Base-by-base conservation (phyloP, 2,329 filamentous ascomycete genomes). In the Monosporascus sp. region DNA sequence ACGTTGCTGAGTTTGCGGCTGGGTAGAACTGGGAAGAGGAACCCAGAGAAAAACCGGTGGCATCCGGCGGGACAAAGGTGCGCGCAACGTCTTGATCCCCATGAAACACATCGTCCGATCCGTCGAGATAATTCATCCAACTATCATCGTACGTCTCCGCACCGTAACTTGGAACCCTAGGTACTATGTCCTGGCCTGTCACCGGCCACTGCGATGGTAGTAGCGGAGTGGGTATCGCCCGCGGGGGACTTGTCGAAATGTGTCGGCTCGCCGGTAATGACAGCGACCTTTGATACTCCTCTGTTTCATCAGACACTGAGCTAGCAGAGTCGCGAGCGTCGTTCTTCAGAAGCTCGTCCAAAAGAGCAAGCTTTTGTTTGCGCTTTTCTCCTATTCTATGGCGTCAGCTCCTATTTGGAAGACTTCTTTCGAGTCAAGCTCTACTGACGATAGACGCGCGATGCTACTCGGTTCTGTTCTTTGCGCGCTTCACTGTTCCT, bases 311-410 rank as follows among this genome's bases (percentile, higher is more conserved):
- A 14, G 64, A 67, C 35, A 64, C 58, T 3, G 64, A 65, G 50
- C 65, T 67, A 57, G 62, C 63, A 1, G 64, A 65, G 48, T 67
- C 65, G 31, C 63, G 60, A 41, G 53, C 60, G 50, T 67, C 65
- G 39, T 60, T 54, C 51, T 68, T 67, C 7, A 75, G 59, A 20
- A 75, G 60, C 38, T 72, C 66, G 48, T 73, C 66, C 24, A 75
- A 59, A 1, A 75, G 60, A 9, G 70, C 72, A 37, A 75, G 63
- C 57, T 72, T 75, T 59, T 75, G 71, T 57, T 72, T 75, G 43
- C 72, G 66, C 57, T 74, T 74, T 57, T 74, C 71, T 39, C 73
- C 73, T 76, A 39, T 18, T 9, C 27, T 22, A 15, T 48, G 48
- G 48, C 44, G 53, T 63, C 52, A 65, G 60, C 54, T 50, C 41